Percentiles rank a stretch among this genome's conserved stretches.
Evolutionary conservation across 495 filamentous ascomycete genomes (phyloP).

Genomic region (Glutinoglossum americanum): DNA sequence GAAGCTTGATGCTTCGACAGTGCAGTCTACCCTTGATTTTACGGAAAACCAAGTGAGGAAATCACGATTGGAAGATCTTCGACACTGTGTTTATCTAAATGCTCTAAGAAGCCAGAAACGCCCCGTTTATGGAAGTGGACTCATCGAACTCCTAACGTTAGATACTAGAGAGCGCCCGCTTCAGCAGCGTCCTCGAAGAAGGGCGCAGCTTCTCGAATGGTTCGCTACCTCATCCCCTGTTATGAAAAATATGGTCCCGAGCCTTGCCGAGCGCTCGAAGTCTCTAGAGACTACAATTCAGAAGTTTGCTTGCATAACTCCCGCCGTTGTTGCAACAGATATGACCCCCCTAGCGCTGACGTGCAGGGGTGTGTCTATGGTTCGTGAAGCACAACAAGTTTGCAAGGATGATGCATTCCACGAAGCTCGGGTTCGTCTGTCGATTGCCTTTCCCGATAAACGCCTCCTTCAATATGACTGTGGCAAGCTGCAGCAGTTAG

Average conservation of each 20-base stretch:
- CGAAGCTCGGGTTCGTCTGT: conserved; percentile 75
- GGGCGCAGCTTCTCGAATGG: conserved; percentile 42
- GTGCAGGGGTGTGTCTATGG: conserved; percentile 27
- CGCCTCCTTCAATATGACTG: conserved; percentile 92
- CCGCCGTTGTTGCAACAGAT: conserved; percentile 62
- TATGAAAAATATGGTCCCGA: conserved; percentile 51
- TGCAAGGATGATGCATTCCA: conserved; percentile 55
- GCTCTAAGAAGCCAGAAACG: conserved; percentile 57
- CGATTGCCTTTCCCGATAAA: conserved; percentile 93
- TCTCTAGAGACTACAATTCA: conserved; percentile 53
- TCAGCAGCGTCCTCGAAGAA: conserved; percentile 29
- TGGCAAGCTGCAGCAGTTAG: conserved; percentile 84
- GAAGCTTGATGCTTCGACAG: conserved; percentile 35
- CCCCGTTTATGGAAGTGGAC: conserved; percentile 57
- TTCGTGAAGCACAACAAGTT: conserved; percentile 23
- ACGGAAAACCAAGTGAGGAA: conserved; percentile 51
- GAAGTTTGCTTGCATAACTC: conserved; percentile 80
- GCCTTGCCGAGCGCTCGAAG: conserved; percentile 46
- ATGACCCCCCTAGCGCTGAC: conserved; percentile 45
- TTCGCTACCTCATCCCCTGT: conserved; percentile 44
- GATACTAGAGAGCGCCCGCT: conserved; percentile 31
- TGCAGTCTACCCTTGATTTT: conserved; percentile 47
- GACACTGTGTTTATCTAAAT: conserved; percentile 61
- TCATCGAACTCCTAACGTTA: conserved; percentile 50
- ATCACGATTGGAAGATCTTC: conserved; percentile 55